Evolutionary conservation across 352 stramenopile genomes (phyloP), one percentile per base, ranked within the genome.

Genomic region (Phytophthora pseudosyringae): DNA sequence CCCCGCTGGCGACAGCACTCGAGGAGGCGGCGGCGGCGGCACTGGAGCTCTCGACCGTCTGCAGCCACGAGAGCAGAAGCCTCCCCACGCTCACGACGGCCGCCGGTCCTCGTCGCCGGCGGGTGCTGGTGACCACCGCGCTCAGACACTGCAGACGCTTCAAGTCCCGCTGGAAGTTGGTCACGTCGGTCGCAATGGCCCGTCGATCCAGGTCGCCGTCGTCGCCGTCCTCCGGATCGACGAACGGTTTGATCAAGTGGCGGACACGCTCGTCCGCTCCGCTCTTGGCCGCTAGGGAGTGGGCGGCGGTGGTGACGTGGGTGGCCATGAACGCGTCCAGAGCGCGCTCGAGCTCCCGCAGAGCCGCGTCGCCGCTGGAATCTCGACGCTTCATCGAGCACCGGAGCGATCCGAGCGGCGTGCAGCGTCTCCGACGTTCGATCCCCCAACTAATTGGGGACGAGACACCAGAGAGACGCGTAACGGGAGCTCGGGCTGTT

Each of bases 311-410:
- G 35, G 49, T 21, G 8, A 56, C 69, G 39, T 91, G 68, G 0
- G 72, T 73, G 3, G 80, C 72, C 44, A 91, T 71, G 57, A 92
- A 83, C 1, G 66, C 81, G 38, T 91, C 73, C 36, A 94, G 48
- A 54, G 88, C 75, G 7, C 76, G 74, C 61, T 86, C 66, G 6
- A 94, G 55, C 67, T 91, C 83, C 1, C 59, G 67, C 21, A 54
- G 44, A 58, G 57, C 66, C 10, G 48, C 60, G 55, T 73, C 66
- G 25, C 59, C 32, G 31, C 49, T 65, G 60, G 41, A 49, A 59
- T 62, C 66, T 51, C 51, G 56, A 16, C 59, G 43, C 47, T 59
- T 68, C 64, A 72, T 71, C 13, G 51, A 53, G 36, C 18, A 12
- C 29, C 18, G 12, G 33, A 28, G n/a, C 32, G 29, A 39, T 40